Base-by-base conservation (phyloP, 1,139 yeast genomes). In the Zhuliangozyma blackwelliae region DNA sequence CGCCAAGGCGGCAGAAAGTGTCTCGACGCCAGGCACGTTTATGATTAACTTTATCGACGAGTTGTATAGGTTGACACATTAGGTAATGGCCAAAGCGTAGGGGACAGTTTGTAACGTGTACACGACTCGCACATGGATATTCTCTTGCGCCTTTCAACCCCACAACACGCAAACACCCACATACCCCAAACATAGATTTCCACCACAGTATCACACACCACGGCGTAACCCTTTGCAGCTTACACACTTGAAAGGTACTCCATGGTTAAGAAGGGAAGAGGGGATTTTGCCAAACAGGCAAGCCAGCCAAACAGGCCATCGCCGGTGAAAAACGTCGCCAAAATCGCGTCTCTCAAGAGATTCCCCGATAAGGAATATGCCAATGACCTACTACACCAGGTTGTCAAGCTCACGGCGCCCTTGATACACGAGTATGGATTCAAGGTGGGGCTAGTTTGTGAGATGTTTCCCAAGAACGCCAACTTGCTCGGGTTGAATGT, bases 401-500 rank as follows among this genome's bases (percentile, higher is more conserved):
- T 82, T 11, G 85, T 87, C 10, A 71, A 68, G 28, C 53, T 65
- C 11, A 85, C 80, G 26, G 82, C 87, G 0, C 96, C 96, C 1
- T 61, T 92, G 36, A 86, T 92, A 78, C 75, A 77, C 40, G 75
- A 77, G 35, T 72, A 80, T 46, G 73, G 75, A 11, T 77, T 86
- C 53, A 76, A 73, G 40, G 92, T 90, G 3, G 80, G 79, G 1
- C 65, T 76, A 0, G 57, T 92, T 16, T 77, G 86, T 48, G 98
- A 92, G 59, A 86, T 92, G 77, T 84, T 67, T 48, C 97, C 97
- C n/a, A 80, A 75, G 46, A 71, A 77, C 50, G 66, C 73, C 2
- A 63, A 72, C 27, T 60, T 92, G 25, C 63, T 90, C 11, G 97
- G 98, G 0, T 60, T 89, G 42, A 92, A 92, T 59, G 89, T 88